These are phyloP conservation scores for Lachancea mirantina DNA, from an alignment of 805 yeast species.

Conservation along the genomic window DNA sequence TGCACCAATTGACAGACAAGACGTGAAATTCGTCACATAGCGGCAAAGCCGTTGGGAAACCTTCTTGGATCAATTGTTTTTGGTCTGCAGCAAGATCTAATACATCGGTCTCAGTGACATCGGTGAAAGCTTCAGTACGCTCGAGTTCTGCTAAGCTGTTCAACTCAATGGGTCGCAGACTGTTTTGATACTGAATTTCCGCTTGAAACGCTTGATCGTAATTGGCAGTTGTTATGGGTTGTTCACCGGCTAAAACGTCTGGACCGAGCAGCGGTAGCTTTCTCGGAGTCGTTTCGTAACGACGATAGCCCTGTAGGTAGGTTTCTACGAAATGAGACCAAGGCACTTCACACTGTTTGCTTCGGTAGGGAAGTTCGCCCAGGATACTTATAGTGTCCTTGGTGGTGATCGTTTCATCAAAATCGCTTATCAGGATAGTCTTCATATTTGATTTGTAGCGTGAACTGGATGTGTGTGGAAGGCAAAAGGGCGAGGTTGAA, in stretches of 20 bases:
- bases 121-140: slow-evolving; percentile 14
- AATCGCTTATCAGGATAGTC: slow-evolving; percentile 23
- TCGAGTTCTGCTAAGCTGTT: slow-evolving; percentile 22
- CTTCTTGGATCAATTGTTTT: slow-evolving; percentile 4
- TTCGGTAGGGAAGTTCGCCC: slow-evolving; percentile 19
- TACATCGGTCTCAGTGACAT: slow-evolving; percentile 14
- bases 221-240: slow-evolving; percentile 10
- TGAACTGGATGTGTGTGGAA: too few relatives aligned
- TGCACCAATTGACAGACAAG: slow-evolving; percentile 29
- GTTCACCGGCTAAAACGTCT: not conserved
- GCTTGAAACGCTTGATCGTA: slow-evolving; percentile 10
- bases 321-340: slow-evolving; percentile 24
- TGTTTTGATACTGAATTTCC: slow-evolving; percentile 17
- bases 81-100: slow-evolving; percentile 8
- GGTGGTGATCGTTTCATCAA: slow-evolving; percentile 29
- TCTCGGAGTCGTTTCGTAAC: slow-evolving; percentile 9
- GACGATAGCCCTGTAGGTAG: slow-evolving; percentile 17
- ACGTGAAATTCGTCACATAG: slow-evolving; percentile 13
- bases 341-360: slow-evolving; percentile 14
- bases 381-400: slow-evolving; percentile 23
- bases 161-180: slow-evolving; percentile 17
- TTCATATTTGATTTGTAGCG: too few relatives aligned
- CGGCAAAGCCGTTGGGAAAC: slow-evolving; percentile 4
- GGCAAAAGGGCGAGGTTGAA: too few relatives aligned
- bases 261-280: slow-evolving; percentile 4